phyloP scores from a whole-genome alignment of 2,329 filamentous ascomycete genomes.

The Fusarium oxysporum region DNA sequence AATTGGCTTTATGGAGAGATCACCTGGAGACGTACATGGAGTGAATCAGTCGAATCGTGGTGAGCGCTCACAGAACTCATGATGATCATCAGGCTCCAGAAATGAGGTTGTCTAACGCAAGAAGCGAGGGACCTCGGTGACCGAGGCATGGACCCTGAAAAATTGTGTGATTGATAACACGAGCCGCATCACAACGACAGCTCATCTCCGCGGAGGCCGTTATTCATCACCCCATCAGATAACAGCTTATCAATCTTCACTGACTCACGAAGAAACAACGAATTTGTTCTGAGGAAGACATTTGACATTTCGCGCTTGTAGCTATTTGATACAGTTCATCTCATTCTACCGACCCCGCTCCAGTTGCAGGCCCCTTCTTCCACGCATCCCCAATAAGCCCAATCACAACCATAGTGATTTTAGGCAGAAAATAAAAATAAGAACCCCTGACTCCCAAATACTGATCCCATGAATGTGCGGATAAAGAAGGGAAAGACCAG shows the following conservation, averaged over 20 bases:
- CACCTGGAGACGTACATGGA: neutral
- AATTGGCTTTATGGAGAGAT: neutral
- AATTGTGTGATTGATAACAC: neutral
- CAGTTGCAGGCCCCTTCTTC: constrained; percentile 5
- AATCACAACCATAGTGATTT: constrained; percentile 19
- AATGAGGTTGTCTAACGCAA: neutral
- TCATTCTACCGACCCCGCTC: constrained; percentile 20
- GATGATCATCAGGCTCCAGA: neutral
- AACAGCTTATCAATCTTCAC: constrained; percentile 18
- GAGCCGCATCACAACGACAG: neutral
- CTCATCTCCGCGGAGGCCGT: constrained; percentile 3
- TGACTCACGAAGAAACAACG: neutral
- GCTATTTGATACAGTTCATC: constrained; percentile 38
- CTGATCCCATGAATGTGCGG: constrained; percentile 30
- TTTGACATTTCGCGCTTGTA: constrained; percentile 33
- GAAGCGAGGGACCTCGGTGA: neutral
- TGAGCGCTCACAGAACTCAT: neutral
- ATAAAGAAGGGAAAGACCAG: constrained; percentile 26
- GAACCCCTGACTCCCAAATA: constrained; percentile 44
- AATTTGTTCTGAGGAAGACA: neutral
- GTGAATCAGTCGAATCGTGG: too few relatives aligned
- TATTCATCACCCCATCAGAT: constrained; percentile 1
- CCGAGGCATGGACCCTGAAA: neutral
- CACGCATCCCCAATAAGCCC: constrained; percentile 17
- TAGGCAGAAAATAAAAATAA: constrained; percentile 33